These are phyloP conservation scores for Colletotrichum somersetense DNA, from an alignment of 2,329 filamentous ascomycete genomes.

Conservation along the genomic window DNA sequence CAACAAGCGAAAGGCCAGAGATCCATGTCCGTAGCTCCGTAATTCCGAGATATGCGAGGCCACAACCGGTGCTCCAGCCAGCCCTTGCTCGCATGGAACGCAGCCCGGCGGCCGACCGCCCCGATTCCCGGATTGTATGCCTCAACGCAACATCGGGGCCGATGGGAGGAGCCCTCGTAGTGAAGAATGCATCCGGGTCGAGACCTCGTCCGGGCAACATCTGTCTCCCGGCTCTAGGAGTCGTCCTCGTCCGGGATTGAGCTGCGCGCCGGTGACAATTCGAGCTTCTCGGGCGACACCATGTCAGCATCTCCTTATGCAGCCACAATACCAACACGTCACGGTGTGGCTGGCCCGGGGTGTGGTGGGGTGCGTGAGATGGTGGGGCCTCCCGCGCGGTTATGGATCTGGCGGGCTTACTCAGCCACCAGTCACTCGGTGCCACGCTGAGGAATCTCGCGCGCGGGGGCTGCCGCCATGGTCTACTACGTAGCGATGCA, in stretches of 20 bases:
- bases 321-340: background rate
- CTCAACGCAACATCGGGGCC: background rate
- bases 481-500: background rate
- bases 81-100: background rate
- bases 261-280: background rate
- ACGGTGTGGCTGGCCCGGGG: background rate
- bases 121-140: background rate
- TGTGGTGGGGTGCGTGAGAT: no score
- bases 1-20: background rate
- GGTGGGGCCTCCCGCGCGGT: slow-evolving; percentile 38
- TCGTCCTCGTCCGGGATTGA: background rate
- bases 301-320: background rate
- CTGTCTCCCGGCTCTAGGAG: background rate
- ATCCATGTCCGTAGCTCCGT: background rate
- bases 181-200: background rate
- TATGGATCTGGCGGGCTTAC: slow-evolving; percentile 21
- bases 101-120: background rate
- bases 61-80: background rate
- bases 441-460: background rate
- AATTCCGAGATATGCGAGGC: background rate
- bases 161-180: background rate
- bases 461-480: no score
- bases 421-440: slow-evolving; percentile 34
- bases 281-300: background rate
- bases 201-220: background rate